Percentiles rank a stretch among this genome's conserved stretches.
Conservation (phyloP, 1,284 basidiomycete genomes). For the Singerocomus inundabilis region DNA sequence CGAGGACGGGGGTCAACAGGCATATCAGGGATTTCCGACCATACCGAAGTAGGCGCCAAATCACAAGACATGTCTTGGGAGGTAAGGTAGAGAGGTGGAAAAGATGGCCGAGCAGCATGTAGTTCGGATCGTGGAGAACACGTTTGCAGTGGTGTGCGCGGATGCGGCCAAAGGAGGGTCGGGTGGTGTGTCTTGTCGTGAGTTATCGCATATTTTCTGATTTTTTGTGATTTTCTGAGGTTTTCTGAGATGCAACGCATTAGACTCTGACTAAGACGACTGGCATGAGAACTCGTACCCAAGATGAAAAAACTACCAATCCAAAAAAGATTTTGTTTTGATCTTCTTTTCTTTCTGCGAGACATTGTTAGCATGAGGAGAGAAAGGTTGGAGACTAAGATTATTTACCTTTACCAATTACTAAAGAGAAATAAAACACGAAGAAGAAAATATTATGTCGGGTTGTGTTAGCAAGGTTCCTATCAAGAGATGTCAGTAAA, state of each 20-base stretch:
- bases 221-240: background rate
- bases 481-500: background rate
- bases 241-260: background rate
- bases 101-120: background rate
- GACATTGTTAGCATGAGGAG: background rate
- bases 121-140: background rate
- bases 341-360: background rate
- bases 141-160: background rate
- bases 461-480: background rate
- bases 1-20: background rate
- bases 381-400: too few relatives aligned
- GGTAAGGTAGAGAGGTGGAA: background rate
- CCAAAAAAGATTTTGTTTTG: background rate
- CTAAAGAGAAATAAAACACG: background rate
- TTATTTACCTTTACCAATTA: background rate
- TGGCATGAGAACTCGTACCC: background rate
- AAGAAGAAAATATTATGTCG: background rate
- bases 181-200: background rate
- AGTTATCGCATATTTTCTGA: slow-evolving; percentile 6
- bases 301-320: background rate
- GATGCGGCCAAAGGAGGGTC: background rate
- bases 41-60: slow-evolving; percentile 9
- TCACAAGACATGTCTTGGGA: slow-evolving; percentile 3
- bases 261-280: background rate
- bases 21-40: slow-evolving; percentile 5